Conservation (phyloP, 1,284 basidiomycete genomes). For the Mycena sp. region DNA sequence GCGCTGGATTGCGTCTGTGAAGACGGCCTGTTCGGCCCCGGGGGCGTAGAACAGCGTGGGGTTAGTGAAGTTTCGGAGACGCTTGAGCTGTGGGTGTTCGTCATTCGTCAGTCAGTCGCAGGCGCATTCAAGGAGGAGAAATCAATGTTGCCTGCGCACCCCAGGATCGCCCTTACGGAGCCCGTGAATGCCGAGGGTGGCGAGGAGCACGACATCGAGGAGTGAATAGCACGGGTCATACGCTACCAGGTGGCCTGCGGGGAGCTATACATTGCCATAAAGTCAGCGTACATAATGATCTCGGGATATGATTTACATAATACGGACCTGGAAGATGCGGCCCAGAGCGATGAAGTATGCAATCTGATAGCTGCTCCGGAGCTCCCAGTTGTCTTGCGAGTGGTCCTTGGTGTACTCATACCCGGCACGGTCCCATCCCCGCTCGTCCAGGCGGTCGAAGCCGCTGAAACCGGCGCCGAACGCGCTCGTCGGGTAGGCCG, state of each 20-base stretch:
- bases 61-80: conserved; percentile 29
- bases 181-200: conserved; percentile 30
- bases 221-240: conserved; percentile 36
- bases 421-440: conserved; percentile 34
- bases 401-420: conserved; percentile 21
- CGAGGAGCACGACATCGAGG: conserved; percentile 34
- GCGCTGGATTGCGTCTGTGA: conserved; percentile 28
- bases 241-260: conserved; percentile 29
- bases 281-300: not conserved
- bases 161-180: conserved; percentile 27
- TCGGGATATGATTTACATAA: not conserved
- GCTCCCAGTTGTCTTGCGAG: conserved; percentile 25
- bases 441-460: conserved; percentile 33
- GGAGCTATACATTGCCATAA: conserved; percentile 15
- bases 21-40: conserved; percentile 30
- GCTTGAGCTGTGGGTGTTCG: conserved; percentile 13
- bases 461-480: conserved; percentile 36
- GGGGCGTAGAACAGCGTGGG: conserved; percentile 36
- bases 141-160: conserved; percentile 8
- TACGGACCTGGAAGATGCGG: conserved; percentile 29
- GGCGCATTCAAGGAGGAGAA: too few relatives aligned
- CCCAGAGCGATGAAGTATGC: conserved; percentile 30
- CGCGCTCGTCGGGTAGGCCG: conserved; percentile 19
- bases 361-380: conserved; percentile 30
- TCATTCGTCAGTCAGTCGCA: not conserved